Evolutionary conservation across 108 stramenopile species (phyloP), one percentile per base, ranked within the genome.

Genomic region (Aureococcus anophagefferens): DNA sequence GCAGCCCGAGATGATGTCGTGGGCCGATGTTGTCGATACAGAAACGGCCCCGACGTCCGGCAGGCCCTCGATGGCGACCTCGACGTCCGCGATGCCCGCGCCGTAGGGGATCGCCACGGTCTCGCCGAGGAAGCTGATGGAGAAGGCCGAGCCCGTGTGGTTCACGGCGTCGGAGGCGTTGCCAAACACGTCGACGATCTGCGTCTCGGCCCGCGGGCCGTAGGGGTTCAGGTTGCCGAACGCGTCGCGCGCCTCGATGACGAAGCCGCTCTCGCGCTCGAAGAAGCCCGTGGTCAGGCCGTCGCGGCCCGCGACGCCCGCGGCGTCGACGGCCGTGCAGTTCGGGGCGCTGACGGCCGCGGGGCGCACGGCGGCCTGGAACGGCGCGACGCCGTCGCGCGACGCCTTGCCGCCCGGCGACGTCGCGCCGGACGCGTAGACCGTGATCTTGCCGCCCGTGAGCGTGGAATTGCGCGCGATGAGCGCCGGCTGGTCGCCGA

Each of bases 151-250:
- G 51, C 51, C 51, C 51, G 51, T n/a, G 32, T n/a, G 32, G 33
- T 63, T 34, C 29, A 36, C 73, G 17, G 73, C 65, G 30, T 5
- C 66, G 5, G 73, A 11, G 1, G 51, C 51, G 21, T 59, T 59
- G 51, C 7, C 51, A 11, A 59, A 59, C 7, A 59, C 81, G 73
- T 87, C 86, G 34, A 90, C 82, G 44, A 90, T 85, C 75, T 90
- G 89, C 16, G 85, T 76, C 76, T 90, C 89, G 35, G 68, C 66
- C 30, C 79, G 59, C 9, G 87, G 85, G 5, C 79, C 87, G 46
- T 77, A 64, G 33, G 46, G 35, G 21, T 86, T 74, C 46, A 72
- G 73, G 84, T 90, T 90, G 64, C 65, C 77, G 64, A 77, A 81
- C 29, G 36, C 66, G 73, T 90, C 89, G 35, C 84, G 69, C 63